Conservation (phyloP, 768 basidiomycete genomes). For the Pulveroboletus sp. region DNA sequence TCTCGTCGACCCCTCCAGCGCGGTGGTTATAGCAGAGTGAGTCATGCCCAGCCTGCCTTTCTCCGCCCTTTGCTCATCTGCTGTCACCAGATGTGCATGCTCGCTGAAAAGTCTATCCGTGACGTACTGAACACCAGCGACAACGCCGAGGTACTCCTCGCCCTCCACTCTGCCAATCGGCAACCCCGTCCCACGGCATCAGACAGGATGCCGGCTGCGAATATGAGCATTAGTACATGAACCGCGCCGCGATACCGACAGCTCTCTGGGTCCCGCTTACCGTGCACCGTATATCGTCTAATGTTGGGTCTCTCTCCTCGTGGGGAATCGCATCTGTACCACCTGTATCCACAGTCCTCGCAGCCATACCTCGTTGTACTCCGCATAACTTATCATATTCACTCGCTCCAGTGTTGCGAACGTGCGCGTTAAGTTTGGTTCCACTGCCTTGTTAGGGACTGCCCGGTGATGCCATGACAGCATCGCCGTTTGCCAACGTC, state of each 20-base stretch:
- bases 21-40: conserved; percentile 49
- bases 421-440: conserved; percentile 1
- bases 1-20: conserved; percentile 60
- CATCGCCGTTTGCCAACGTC: no score
- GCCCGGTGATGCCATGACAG: no score
- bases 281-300: conserved; percentile 1
- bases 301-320: conserved; percentile 1
- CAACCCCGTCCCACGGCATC: conserved; percentile 11
- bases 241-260: neutral
- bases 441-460: no score
- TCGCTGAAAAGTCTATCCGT: conserved; percentile 66
- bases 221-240: conserved; percentile 25
- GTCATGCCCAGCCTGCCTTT: conserved; percentile 13
- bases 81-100: conserved; percentile 52
- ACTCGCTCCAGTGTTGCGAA: neutral
- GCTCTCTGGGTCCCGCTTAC: neutral
- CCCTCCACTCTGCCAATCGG: conserved; percentile 45
- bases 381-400: neutral
- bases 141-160: conserved; percentile 61
- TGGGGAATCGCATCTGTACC: conserved; percentile 25
- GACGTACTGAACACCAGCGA: conserved; percentile 66
- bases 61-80: neutral
- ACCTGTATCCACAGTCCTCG: conserved; percentile 12
- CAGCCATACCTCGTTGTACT: conserved; percentile 17
- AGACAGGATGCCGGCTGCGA: conserved; percentile 10